Conservation (phyloP, 306 rosid genomes). For the Alnus glutinosa region DNA sequence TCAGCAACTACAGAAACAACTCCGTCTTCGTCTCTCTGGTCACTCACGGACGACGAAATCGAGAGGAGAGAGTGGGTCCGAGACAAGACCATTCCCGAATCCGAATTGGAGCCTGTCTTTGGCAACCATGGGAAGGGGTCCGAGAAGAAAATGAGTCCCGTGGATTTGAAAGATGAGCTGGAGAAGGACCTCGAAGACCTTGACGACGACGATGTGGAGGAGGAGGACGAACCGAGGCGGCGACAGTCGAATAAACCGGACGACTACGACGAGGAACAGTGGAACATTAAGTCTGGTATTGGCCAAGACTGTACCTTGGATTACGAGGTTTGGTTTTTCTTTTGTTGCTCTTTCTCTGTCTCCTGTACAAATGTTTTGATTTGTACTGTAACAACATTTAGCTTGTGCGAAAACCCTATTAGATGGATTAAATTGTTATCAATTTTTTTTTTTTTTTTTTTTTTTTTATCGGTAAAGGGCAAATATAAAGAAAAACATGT, state of each 20-base stretch:
- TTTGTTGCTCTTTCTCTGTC: not conserved
- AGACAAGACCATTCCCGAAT: constrained; percentile 40
- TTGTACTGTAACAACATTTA: no score
- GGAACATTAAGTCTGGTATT: constrained; percentile 73
- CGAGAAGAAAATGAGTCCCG: not conserved
- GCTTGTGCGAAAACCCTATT: no score
- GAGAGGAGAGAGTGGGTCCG: constrained; percentile 44
- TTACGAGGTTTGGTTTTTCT: constrained; percentile 56
- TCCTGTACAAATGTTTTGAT: not conserved
- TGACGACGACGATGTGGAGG: constrained; percentile 36
- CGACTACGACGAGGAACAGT: constrained; percentile 76
- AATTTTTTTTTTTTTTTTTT: not conserved
- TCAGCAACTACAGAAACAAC: not conserved
- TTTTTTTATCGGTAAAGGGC: not conserved
- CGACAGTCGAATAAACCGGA: constrained; percentile 44
- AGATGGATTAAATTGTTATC: not conserved
- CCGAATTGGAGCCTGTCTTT: constrained; percentile 26
- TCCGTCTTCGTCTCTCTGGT: constrained; percentile 56
- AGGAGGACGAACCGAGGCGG: constrained; percentile 2
- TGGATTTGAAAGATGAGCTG: constrained; percentile 23
- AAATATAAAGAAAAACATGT: not conserved
- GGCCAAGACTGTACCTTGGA: constrained; percentile 87
- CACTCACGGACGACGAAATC: constrained; percentile 76
- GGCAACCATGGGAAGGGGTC: not conserved
- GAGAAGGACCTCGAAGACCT: constrained; percentile 58